Percentiles rank a stretch among this genome's conserved stretches.
Evolutionary conservation across 768 basidiomycete species (phyloP).

Genomic region (Agaricus sinodeliciosus): DNA sequence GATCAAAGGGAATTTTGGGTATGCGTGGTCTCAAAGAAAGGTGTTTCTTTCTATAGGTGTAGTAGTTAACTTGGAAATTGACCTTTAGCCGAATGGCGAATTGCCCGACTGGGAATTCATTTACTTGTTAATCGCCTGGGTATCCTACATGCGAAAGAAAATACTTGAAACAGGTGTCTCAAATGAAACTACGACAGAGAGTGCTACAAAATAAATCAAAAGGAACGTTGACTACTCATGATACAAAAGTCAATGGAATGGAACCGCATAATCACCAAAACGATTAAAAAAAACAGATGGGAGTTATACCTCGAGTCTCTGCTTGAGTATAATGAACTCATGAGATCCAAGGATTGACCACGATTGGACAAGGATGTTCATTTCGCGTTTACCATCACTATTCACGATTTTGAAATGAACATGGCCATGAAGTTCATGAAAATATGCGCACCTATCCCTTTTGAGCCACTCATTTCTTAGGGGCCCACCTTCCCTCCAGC

Average conservation of each 20-base stretch:
- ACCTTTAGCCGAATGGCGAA: too few relatives aligned
- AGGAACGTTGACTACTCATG: not conserved
- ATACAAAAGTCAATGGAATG: not conserved
- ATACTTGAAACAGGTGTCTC: not conserved
- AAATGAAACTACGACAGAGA: not conserved
- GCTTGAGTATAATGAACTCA: constrained; percentile 51
- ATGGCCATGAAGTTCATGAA: not conserved
- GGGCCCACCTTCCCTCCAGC: constrained; percentile 48
- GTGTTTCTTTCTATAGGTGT: constrained; percentile 64
- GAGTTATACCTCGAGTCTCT: constrained; percentile 44
- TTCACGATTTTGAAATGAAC: constrained; percentile 11
- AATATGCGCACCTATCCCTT: constrained; percentile 40
- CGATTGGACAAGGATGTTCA: constrained; percentile 37
- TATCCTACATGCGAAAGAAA: constrained; percentile 10
- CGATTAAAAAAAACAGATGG: not conserved
- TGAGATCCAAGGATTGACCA: constrained; percentile 44
- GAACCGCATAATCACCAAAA: not conserved
- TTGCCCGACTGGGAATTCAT: not conserved
- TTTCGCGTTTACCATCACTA: constrained; percentile 53
- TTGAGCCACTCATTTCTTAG: constrained; percentile 51
- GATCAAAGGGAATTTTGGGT: constrained; percentile 60
- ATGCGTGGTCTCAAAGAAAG: constrained; percentile 79
- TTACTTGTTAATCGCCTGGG: not conserved
- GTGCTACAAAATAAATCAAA: not conserved
- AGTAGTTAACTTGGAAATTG: not conserved